Evolutionary conservation across 1,284 basidiomycete genomes (phyloP).

Genomic region (Apiotrichum mycotoxinovorans): DNA sequence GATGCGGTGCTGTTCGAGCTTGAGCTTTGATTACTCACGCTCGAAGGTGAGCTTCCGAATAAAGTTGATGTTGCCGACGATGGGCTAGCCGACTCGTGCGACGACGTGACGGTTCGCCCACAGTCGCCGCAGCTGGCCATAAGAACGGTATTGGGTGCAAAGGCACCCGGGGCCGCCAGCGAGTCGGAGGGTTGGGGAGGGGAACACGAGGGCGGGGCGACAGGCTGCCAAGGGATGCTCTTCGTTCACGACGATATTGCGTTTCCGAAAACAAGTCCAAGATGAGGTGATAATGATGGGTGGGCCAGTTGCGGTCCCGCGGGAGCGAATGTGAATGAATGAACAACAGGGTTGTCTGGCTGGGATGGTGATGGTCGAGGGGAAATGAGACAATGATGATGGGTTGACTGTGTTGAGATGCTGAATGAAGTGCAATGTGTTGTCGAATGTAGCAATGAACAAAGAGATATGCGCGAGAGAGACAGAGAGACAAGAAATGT

Average conservation of each 20-base stretch:
- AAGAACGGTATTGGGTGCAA: not conserved
- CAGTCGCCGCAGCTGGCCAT: not conserved
- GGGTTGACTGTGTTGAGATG: too few relatives aligned
- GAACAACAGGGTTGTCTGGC: too few relatives aligned
- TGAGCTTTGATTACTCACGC: not conserved
- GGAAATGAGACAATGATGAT: too few relatives aligned
- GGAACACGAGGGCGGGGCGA: not conserved
- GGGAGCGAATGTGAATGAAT: too few relatives aligned
- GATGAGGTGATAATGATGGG: too few relatives aligned
- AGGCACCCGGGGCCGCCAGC: not conserved
- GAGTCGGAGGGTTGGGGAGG: not conserved
- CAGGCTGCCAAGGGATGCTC: not conserved
- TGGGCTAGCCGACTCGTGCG: not conserved
- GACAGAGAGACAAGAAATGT: not conserved
- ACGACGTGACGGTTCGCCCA: not conserved
- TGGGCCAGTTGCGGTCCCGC: too few relatives aligned
- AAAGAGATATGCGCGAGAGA: not conserved
- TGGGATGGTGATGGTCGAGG: too few relatives aligned
- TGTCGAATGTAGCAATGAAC: not conserved
- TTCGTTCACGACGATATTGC: too few relatives aligned
- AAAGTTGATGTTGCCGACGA: not conserved
- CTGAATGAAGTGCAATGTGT: too few relatives aligned
- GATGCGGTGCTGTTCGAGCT: not conserved
- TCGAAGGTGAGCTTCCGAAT: not conserved
- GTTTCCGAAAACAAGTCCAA: too few relatives aligned